Percentiles rank a stretch among this genome's conserved stretches.
Conservation (phyloP, 2,329 filamentous ascomycete genomes). For the Aspergillus sp. region DNA sequence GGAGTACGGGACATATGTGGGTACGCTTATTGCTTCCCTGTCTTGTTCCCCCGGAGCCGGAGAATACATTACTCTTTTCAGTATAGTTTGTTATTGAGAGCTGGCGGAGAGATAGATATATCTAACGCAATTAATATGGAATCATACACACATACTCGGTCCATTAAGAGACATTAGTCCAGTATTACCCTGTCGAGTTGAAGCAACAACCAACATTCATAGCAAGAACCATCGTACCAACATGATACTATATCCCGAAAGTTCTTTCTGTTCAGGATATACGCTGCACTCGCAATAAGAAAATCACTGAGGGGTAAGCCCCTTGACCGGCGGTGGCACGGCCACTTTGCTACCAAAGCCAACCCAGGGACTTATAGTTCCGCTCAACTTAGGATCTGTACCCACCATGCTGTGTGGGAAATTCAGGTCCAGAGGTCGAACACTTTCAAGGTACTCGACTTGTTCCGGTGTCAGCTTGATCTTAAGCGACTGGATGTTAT, state of each 20-base stretch:
- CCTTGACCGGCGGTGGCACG: background rate
- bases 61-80: no score
- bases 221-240: no score
- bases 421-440: slow-evolving; percentile 61
- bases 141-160: background rate
- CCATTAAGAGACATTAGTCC: background rate
- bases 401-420: slow-evolving; percentile 64
- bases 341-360: background rate
- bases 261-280: background rate
- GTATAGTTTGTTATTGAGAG: no score
- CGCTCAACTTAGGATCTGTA: slow-evolving; percentile 15
- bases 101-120: no score
- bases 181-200: background rate
- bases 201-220: background rate
- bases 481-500: slow-evolving; percentile 67
- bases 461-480: slow-evolving; percentile 61
- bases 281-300: background rate
- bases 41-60: no score
- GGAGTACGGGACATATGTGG: no score
- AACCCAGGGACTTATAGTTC: background rate
- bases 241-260: no score
- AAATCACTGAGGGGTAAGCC: background rate
- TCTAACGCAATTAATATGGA: background rate
- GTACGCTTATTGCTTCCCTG: no score
- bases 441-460: slow-evolving; percentile 63